phyloP scores from a whole-genome alignment of 495 filamentous ascomycete species.

The Umbilicaria muhlenbergii region DNA sequence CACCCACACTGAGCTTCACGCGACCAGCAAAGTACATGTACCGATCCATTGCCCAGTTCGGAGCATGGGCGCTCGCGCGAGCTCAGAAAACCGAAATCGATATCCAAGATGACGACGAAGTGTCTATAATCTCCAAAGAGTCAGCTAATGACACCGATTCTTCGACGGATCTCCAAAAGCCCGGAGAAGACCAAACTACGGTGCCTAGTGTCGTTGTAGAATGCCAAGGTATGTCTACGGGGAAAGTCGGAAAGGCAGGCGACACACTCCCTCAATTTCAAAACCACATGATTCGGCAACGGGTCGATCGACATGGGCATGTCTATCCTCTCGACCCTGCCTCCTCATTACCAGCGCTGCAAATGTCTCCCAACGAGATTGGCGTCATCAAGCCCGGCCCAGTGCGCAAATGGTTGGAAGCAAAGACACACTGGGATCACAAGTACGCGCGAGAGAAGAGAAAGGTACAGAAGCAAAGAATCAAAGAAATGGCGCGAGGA shows the following conservation, averaged over 20 bases:
- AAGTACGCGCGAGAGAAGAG: slow-evolving; percentile 51
- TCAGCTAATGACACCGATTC: slow-evolving; percentile 32
- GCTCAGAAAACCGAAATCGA: slow-evolving; percentile 68
- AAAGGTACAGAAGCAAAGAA: slow-evolving; percentile 49
- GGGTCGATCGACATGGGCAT: slow-evolving; percentile 59
- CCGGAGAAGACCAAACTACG: slow-evolving; percentile 9
- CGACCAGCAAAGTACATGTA: slow-evolving; percentile 93
- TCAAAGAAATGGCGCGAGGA: slow-evolving; percentile 52
- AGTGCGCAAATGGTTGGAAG: slow-evolving; percentile 66
- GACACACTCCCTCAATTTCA: slow-evolving; percentile 64
- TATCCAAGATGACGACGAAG: slow-evolving; percentile 59
- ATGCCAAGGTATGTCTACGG: slow-evolving; percentile 11
- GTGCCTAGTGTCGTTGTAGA: slow-evolving; percentile 10
- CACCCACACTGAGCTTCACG: slow-evolving; percentile 79
- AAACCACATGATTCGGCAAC: slow-evolving; percentile 79
- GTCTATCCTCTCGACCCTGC: slow-evolving; percentile 49
- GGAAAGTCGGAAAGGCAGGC: slow-evolving; percentile 60
- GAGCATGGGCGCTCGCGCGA: slow-evolving; percentile 72
- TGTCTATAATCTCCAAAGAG: slow-evolving; percentile 51
- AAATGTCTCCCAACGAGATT: slow-evolving; percentile 43
- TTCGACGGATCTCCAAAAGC: slow-evolving; percentile 11
- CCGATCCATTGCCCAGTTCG: slow-evolving; percentile 76
- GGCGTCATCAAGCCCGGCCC: slow-evolving; percentile 68
- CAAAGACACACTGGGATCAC: slow-evolving; percentile 52
- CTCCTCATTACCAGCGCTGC: slow-evolving; percentile 43